Conservation (phyloP, 495 filamentous ascomycete species). For the Darksidea phi region DNA sequence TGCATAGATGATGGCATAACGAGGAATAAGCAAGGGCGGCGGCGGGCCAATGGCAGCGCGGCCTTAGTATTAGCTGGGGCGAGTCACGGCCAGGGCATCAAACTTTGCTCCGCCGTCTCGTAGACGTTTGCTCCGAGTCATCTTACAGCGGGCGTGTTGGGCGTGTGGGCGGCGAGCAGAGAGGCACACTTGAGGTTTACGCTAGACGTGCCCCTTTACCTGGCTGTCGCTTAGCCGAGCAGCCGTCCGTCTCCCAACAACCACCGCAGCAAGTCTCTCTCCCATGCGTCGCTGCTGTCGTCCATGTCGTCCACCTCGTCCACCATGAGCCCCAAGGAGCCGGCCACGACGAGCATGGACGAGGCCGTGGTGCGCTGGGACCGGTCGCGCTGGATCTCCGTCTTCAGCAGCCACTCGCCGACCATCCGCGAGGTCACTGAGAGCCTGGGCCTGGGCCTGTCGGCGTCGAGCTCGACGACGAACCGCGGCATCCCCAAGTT, state of each 20-base stretch:
- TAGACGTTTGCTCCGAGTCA: no score
- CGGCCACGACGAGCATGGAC: constrained; percentile 12
- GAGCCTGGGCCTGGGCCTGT: constrained; percentile 23
- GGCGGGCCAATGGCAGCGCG: neutral
- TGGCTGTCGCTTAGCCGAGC: neutral
- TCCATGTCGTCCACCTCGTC: no score
- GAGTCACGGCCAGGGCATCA: no score
- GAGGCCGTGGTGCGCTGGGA: constrained; percentile 19
- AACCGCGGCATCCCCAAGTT: constrained; percentile 33
- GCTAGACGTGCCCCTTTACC: constrained; percentile 16
- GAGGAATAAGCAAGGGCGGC: constrained; percentile 1
- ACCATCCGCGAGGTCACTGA: constrained; percentile 33
- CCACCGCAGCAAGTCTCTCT: neutral
- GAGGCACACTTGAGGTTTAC: neutral
- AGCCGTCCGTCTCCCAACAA: neutral
- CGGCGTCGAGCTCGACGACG: constrained; percentile 13
- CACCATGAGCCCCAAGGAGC: neutral
- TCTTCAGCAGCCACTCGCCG: constrained; percentile 27
- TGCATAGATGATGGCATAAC: constrained; percentile 12
- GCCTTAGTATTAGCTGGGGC: constrained; percentile 21
- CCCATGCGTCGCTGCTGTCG: neutral
- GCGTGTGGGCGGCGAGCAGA: no score
- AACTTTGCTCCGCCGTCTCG: no score
- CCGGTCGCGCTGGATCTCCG: constrained; percentile 16
- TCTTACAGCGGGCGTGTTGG: no score